Base-by-base conservation (phyloP, 345 rosid genomes). In the Salix caprea region DNA sequence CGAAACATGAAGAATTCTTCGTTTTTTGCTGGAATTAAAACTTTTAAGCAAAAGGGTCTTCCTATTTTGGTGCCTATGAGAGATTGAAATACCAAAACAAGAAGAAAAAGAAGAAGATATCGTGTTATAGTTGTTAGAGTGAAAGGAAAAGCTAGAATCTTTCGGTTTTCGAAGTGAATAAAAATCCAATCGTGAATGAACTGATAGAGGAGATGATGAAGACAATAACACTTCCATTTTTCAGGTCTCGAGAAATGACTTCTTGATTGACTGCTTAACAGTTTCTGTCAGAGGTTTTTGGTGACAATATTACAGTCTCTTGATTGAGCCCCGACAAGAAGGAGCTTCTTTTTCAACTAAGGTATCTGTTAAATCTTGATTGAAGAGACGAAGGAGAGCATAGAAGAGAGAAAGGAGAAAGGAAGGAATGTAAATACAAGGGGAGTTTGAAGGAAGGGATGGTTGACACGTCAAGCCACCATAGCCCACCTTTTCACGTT, bases 141-240 rank as follows among this genome's bases (percentile, higher is more conserved):
- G 80, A 34, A 82, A 78, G 37, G 65, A 8, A 46, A 78, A 40
- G 15, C 30, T 44, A 64, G 82, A 76, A 24, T 76, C 60, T 7
- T 81, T 44, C 42, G 30, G 46, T 9, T 60, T 18, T n/a, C 68
- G 65, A 81, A 66, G 23, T 77, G 80, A 69, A 58, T 69, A 66
- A 32, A 81, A 77, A 62, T 58, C 76, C 40, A 84, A 86, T 52
- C 87, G 88, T 2, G 92, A 81, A 79, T 88, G 85, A 79, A 89
- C 77, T 2, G 90, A 77, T 42, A 88, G 79, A 58, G 88, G 88
- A 0, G 94, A 88, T 62, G 90, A 42, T 37, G 71, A 39, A 21
- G 64, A 90, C 73, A 89, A 83, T 30, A 89, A 77, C 30, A 86
- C 89, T 76, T 90, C 91, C 94, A 92, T 87, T 65, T 60, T 19